These are phyloP conservation scores for Malus fusca DNA, from an alignment of 306 rosid species.

Conservation along the genomic window DNA sequence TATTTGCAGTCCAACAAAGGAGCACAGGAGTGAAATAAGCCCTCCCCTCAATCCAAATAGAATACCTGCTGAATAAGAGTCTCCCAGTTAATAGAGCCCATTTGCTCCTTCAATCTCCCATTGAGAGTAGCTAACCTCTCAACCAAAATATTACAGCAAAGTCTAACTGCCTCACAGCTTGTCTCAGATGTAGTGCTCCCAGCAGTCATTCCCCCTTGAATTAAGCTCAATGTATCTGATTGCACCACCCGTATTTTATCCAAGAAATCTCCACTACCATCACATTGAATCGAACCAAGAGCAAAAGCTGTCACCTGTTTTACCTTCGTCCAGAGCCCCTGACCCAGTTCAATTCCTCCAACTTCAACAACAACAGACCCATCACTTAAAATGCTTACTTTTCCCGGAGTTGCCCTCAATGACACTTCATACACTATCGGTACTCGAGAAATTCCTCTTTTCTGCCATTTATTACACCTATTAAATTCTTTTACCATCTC, in stretches of 20 bases:
- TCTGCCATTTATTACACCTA: conserved; percentile 54
- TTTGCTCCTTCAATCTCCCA: conserved; percentile 46
- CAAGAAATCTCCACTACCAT: conserved; percentile 34
- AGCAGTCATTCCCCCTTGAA: conserved; percentile 82
- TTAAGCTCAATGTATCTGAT: conserved; percentile 67
- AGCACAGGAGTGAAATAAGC: neutral
- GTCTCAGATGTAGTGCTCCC: conserved; percentile 97
- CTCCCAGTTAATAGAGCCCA: conserved; percentile 65
- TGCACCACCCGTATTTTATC: conserved; percentile 71
- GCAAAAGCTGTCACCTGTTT: conserved; percentile 80
- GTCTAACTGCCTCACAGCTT: conserved; percentile 80
- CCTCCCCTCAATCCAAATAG: neutral
- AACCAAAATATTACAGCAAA: conserved; percentile 67
- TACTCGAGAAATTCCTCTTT: conserved; percentile 77
- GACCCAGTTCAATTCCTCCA: conserved; percentile 92
- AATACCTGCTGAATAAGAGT: conserved; percentile 64
- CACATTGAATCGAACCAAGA: conserved; percentile 52
- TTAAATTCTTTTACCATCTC: conserved; percentile 56
- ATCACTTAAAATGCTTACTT: conserved; percentile 63
- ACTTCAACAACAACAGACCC: conserved; percentile 83
- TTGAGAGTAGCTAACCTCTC: conserved; percentile 66
- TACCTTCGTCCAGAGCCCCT: conserved; percentile 98
- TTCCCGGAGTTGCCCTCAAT: conserved; percentile 69
- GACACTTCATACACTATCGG: conserved; percentile 40
- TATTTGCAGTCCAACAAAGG: neutral